Conservation (phyloP, 169 alveolate genomes). For the Plasmodium coatneyi region DNA sequence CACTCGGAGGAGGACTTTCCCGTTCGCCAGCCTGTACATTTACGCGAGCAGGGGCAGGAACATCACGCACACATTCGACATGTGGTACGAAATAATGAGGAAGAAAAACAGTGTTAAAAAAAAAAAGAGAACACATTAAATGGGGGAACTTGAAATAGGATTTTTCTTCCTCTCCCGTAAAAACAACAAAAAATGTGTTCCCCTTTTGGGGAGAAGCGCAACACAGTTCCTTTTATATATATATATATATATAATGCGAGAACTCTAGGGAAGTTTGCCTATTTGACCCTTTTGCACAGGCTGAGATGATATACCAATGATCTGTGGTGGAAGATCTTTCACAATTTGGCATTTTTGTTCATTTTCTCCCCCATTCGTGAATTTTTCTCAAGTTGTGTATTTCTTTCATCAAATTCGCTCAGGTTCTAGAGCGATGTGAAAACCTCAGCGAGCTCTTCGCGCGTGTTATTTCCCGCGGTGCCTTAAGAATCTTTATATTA, state of each 20-base stretch:
- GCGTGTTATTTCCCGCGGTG: background rate
- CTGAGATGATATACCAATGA: background rate
- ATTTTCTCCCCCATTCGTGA: background rate
- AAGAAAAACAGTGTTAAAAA: background rate
- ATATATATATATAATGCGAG: too few species aligned
- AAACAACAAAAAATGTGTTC: background rate
- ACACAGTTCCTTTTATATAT: background rate
- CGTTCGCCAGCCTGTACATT: conserved; percentile 5
- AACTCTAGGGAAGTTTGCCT: background rate
- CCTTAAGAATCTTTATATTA: background rate
- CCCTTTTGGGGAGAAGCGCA: background rate
- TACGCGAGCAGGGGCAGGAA: background rate
- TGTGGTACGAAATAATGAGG: background rate
- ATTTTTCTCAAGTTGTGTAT: background rate
- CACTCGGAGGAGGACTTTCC: background rate
- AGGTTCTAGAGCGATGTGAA: background rate
- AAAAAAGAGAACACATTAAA: background rate
- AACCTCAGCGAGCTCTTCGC: background rate
- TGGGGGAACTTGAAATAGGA: background rate
- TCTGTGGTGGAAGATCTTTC: background rate
- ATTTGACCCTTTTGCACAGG: background rate
- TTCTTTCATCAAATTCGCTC: background rate
- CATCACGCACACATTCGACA: background rate
- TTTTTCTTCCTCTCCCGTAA: background rate
- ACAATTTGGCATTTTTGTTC: background rate